phyloP scores from a whole-genome alignment of 2,329 filamentous ascomycete genomes.

The Monosporascus sp. region DNA sequence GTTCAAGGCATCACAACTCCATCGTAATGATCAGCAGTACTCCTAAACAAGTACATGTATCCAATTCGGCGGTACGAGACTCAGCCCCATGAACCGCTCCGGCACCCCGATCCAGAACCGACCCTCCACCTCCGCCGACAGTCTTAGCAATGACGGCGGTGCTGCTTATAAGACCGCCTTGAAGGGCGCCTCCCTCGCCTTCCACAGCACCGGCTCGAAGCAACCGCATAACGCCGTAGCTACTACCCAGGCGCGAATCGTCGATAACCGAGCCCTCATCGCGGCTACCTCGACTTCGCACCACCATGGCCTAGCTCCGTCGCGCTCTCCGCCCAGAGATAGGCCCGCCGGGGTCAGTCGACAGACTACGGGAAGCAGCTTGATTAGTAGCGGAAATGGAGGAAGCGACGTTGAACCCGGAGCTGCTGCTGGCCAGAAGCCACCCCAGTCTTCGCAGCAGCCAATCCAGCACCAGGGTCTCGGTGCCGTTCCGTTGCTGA shows the following conservation, averaged over 20 bases:
- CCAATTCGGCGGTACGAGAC: conserved; percentile 9
- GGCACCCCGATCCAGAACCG: conserved; percentile 17
- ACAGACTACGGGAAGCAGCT: conserved; percentile 35
- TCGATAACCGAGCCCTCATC: conserved; percentile 35
- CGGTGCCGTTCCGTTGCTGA: conserved; percentile 2
- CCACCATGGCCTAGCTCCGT: conserved; percentile 18
- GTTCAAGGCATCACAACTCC: neutral
- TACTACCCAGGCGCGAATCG: conserved; percentile 5
- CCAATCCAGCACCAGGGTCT: neutral
- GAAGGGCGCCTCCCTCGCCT: conserved; percentile 50
- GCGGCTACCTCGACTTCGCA: conserved; percentile 38
- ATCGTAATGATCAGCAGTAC: conserved; percentile 9
- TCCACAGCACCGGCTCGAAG: conserved; percentile 32
- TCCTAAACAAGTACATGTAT: neutral
- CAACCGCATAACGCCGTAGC: conserved; percentile 5
- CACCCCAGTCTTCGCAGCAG: neutral
- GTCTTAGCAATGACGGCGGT: conserved; percentile 14
- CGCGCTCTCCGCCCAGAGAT: conserved; percentile 12
- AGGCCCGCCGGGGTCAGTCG: conserved; percentile 21
- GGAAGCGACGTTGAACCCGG: conserved; percentile 13
- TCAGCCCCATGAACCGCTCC: conserved; percentile 22
- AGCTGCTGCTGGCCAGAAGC: conserved; percentile 3
- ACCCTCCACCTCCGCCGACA: neutral
- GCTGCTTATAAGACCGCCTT: conserved; percentile 35
- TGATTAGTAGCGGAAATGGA: conserved; percentile 10